phyloP scores from a whole-genome alignment of 371 early-diverging fungal genomes.

The Saksenaea vasiformis region DNA sequence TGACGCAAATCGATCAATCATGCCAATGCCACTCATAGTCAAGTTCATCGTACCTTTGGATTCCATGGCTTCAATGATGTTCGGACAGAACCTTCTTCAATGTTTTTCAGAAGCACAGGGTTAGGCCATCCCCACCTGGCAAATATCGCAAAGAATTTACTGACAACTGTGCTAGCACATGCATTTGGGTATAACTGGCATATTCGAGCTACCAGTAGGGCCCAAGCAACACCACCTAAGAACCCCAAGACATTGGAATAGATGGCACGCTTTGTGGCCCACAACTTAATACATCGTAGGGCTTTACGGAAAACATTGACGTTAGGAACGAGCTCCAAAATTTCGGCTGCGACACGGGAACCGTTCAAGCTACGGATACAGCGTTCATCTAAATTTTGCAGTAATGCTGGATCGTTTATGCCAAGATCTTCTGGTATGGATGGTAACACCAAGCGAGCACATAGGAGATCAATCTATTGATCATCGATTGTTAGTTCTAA shows the following conservation, averaged over 20 bases:
- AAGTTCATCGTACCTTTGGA: slow-evolving; percentile 64
- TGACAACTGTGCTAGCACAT: slow-evolving; percentile 83
- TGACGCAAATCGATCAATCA: too few species aligned
- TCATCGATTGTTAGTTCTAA: background rate
- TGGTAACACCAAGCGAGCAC: slow-evolving; percentile 83
- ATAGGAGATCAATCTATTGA: slow-evolving; percentile 93
- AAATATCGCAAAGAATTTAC: slow-evolving; percentile 92
- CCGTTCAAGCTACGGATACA: slow-evolving; percentile 97
- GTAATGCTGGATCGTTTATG: slow-evolving; percentile 83
- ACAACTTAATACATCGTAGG: slow-evolving; percentile 96
- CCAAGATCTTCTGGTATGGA: slow-evolving; percentile 88
- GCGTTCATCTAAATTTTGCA: slow-evolving; percentile 93
- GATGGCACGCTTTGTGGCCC: slow-evolving; percentile 95
- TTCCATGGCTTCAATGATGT: slow-evolving; percentile 94
- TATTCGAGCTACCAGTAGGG: slow-evolving; percentile 96
- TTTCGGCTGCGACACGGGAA: slow-evolving; percentile 98
- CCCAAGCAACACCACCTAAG: slow-evolving; percentile 99
- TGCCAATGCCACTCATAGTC: background rate
- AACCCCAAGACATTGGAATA: slow-evolving; percentile 99
- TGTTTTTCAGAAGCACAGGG: slow-evolving; percentile 92
- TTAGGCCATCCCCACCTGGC: slow-evolving; percentile 97
- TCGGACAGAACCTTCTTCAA: slow-evolving; percentile 93
- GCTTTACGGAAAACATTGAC: slow-evolving; percentile 90
- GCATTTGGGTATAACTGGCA: slow-evolving; percentile 99
- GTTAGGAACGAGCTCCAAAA: slow-evolving; percentile 95